A percentile compares a stretch with the other conserved stretches of the same genome.
These are phyloP conservation scores for Whalleya microplaca DNA, from an alignment of 2,329 filamentous ascomycete species.

Conservation along the genomic window DNA sequence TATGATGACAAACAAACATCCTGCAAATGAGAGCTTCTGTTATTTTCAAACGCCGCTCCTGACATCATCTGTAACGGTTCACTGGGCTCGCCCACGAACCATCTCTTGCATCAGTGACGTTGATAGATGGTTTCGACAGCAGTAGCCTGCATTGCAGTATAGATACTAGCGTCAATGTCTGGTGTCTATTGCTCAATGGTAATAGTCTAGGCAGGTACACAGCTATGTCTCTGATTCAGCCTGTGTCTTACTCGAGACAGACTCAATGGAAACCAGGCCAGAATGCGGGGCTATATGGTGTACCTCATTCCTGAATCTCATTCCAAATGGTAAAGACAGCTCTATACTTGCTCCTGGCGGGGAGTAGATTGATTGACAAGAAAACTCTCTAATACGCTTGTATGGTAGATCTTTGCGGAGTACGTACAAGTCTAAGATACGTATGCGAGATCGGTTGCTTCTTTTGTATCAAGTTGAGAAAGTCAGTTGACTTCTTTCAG, in stretches of 20 bases:
- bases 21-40: not conserved
- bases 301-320: conserved; percentile 30
- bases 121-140: conserved; percentile 5
- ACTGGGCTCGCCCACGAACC: not conserved
- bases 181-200: conserved; percentile 26
- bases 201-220: conserved; percentile 5
- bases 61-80: conserved; percentile 16
- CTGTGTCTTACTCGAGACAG: conserved; percentile 21
- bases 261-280: conserved; percentile 11
- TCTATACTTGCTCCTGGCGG: conserved; percentile 12
- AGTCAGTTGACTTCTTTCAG: conserved; percentile 28
- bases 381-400: conserved; percentile 25
- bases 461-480: conserved; percentile 18
- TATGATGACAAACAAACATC: not conserved
- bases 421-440: conserved; percentile 24
- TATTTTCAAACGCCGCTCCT: not conserved
- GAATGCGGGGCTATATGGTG: conserved; percentile 29
- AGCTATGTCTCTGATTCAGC: conserved; percentile 17
- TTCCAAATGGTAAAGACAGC: conserved; percentile 23
- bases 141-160: conserved; percentile 1
- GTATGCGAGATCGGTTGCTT: conserved; percentile 25
- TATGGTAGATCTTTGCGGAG: conserved; percentile 23
- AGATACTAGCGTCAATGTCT: conserved; percentile 20
- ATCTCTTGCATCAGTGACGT: conserved; percentile 2
- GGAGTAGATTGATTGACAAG: conserved; percentile 14